Conservation (phyloP, 768 basidiomycete species). For the Termitomyces sp. region DNA sequence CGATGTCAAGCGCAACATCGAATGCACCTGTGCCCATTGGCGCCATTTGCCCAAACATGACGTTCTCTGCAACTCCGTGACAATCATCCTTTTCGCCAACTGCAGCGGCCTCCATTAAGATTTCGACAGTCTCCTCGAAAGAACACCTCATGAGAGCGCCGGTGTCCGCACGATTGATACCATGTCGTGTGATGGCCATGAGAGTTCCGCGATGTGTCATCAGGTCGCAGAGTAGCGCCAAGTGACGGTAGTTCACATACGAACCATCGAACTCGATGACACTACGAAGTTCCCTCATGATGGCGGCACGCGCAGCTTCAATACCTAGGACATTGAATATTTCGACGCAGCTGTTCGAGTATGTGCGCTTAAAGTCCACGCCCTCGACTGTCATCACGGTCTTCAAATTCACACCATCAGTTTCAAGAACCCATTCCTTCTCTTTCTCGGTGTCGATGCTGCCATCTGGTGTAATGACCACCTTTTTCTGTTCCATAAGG, state of each 20-base stretch:
- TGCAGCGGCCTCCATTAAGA: constrained; percentile 97
- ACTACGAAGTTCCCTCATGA: constrained; percentile 88
- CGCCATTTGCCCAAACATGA: constrained; percentile 99
- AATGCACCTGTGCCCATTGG: constrained; percentile 98
- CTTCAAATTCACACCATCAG: constrained; percentile 94
- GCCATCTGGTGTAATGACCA: constrained; percentile 58
- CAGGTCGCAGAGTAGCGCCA: constrained; percentile 92
- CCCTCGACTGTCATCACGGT: constrained; percentile 94
- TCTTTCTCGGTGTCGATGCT: constrained; percentile 70
- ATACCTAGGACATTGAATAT: constrained; percentile 93
- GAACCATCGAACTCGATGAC: constrained; percentile 99
- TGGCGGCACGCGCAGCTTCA: constrained; percentile 91
- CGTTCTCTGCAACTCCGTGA: constrained; percentile 97
- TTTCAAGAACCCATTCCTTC: constrained; percentile 96
- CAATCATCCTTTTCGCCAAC: constrained; percentile 98
- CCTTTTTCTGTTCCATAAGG: constrained; percentile 83
- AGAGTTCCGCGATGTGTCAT: constrained; percentile 95
- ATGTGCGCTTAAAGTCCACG: constrained; percentile 89
- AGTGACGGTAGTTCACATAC: constrained; percentile 97
- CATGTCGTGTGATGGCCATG: constrained; percentile 99
- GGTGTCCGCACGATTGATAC: constrained; percentile 99
- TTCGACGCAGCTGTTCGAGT: constrained; percentile 96
- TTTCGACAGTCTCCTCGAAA: constrained; percentile 99
- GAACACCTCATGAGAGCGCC: constrained; percentile 98
- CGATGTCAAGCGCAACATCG: constrained; percentile 93